These are phyloP conservation scores for Nicotiana undulata DNA, from an alignment of 257 asterid species.

Conservation along the genomic window DNA sequence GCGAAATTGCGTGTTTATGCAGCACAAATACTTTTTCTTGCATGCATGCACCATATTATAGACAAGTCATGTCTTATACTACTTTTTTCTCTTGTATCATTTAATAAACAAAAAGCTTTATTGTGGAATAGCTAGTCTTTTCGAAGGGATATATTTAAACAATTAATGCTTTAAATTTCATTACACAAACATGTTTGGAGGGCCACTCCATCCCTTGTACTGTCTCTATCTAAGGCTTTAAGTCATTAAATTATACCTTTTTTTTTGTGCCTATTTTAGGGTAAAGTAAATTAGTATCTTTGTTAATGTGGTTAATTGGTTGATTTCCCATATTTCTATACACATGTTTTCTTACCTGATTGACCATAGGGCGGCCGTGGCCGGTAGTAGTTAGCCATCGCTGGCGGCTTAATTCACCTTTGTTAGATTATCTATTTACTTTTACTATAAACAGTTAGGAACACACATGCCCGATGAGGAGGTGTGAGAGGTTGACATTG, in stretches of 20 bases:
- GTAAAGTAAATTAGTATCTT: not conserved
- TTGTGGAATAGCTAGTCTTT: not conserved
- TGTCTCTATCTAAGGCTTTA: not conserved
- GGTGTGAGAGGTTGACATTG: too few species aligned
- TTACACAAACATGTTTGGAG: not conserved
- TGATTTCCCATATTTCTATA: not conserved
- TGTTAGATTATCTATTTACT: not conserved
- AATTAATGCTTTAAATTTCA: not conserved
- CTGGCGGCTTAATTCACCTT: not conserved
- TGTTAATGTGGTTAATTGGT: too few species aligned
- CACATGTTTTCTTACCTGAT: not conserved
- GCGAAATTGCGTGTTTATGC: slow-evolving; percentile 3
- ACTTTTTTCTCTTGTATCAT: not conserved
- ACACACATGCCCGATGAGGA: too few species aligned
- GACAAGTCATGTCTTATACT: not conserved
- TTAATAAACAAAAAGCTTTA: not conserved
- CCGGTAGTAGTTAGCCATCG: not conserved
- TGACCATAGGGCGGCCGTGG: not conserved
- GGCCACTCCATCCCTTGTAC: not conserved
- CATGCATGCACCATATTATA: slow-evolving; percentile 7
- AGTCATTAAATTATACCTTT: not conserved
- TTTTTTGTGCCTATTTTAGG: not conserved
- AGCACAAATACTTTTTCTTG: not conserved
- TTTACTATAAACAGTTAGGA: not conserved
- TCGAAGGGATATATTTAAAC: not conserved